These are phyloP conservation scores for Lecanoromycetidae sp. DNA, from an alignment of 2,329 filamentous ascomycete genomes.

Conservation along the genomic window DNA sequence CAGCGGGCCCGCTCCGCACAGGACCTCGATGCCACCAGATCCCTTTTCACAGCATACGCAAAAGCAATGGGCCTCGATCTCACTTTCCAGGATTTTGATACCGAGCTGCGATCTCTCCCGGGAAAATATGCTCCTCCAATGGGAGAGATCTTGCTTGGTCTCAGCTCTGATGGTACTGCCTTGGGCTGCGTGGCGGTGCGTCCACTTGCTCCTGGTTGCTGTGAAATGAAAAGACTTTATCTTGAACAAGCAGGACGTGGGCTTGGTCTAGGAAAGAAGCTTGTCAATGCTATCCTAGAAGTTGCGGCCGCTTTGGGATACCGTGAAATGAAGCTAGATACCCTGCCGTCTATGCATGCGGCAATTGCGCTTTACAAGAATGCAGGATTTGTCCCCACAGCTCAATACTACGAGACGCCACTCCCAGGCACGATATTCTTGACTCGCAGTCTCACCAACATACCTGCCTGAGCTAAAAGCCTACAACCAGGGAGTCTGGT, in stretches of 20 bases:
- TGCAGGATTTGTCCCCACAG: constrained; percentile 41
- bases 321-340: constrained; percentile 43
- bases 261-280: constrained; percentile 35
- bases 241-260: constrained; percentile 38
- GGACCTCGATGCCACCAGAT: constrained; percentile 29
- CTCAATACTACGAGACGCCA: constrained; percentile 45
- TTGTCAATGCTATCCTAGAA: constrained; percentile 35
- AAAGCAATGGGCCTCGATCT: constrained; percentile 41
- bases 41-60: constrained; percentile 33
- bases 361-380: constrained; percentile 39
- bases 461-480: too few relatives aligned
- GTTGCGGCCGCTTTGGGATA: constrained; percentile 40
- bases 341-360: constrained; percentile 38
- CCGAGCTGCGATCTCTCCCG: constrained; percentile 41
- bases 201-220: constrained; percentile 21
- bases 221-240: constrained; percentile 50
- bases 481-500: neutral
- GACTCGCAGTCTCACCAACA: too few relatives aligned
- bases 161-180: constrained; percentile 11
- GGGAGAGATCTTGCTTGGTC: constrained; percentile 40
- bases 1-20: constrained; percentile 28
- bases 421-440: constrained; percentile 43
- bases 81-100: constrained; percentile 43
- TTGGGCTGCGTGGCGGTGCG: constrained; percentile 43
- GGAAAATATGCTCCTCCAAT: constrained; percentile 40